Conservation (phyloP, 495 filamentous ascomycete species). For the Trypethelium eluteriae region DNA sequence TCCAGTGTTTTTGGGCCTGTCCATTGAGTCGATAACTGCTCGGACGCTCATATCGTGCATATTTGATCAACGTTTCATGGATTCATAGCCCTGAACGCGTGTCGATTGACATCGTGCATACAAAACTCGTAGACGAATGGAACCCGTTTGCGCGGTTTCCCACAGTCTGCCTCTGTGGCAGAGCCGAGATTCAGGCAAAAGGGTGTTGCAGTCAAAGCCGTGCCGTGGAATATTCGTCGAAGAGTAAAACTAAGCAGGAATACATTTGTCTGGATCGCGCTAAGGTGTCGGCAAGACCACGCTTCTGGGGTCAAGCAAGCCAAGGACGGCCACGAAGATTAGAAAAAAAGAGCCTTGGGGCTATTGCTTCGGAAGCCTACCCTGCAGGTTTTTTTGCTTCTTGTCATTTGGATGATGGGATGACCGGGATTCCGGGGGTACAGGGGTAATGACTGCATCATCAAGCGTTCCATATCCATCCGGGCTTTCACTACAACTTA, state of each 20-base stretch:
- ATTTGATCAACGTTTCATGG: not conserved
- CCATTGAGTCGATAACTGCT: not conserved
- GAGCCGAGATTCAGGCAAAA: conserved; percentile 9
- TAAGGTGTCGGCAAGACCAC: not conserved
- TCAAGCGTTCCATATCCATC: conserved; percentile 8
- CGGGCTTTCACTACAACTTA: not conserved
- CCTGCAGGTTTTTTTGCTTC: conserved; percentile 6
- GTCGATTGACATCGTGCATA: conserved; percentile 1
- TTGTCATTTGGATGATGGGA: not conserved
- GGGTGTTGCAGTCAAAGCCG: not conserved
- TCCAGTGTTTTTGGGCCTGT: not conserved
- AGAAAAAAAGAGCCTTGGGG: not conserved
- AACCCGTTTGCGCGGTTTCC: not conserved
- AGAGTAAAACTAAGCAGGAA: not conserved
- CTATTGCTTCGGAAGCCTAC: conserved; percentile 7
- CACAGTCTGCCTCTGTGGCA: not conserved
- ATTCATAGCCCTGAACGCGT: not conserved
- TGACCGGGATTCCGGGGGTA: conserved; percentile 5
- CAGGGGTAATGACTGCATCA: conserved; percentile 10
- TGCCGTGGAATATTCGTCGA: not conserved
- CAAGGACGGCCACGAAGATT: not conserved
- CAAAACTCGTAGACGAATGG: conserved; percentile 1
- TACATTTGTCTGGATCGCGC: not conserved
- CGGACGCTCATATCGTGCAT: not conserved
- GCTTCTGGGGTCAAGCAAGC: not conserved